Evolutionary conservation across 768 basidiomycete genomes (phyloP).

Genomic region (Agaricus sinodeliciosus): DNA sequence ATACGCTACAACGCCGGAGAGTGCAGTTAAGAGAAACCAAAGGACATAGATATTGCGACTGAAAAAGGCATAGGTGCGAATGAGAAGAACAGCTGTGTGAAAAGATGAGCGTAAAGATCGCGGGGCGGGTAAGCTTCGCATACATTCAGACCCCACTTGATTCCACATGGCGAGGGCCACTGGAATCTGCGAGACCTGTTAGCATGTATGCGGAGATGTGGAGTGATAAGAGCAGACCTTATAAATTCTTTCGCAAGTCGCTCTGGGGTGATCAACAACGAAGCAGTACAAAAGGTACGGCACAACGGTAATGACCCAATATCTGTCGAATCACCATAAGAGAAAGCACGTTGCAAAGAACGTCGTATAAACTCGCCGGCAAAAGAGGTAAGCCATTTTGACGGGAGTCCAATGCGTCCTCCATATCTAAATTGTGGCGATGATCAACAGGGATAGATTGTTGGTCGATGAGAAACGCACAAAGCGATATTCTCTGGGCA

Average conservation of each 20-base stretch:
- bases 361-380: slow-evolving; percentile 47
- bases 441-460: slow-evolving; percentile 17
- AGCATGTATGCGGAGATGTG: slow-evolving; percentile 5
- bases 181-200: slow-evolving; percentile 46
- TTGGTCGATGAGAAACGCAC: slow-evolving; percentile 32
- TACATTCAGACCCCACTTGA: slow-evolving; percentile 77
- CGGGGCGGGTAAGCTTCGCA: slow-evolving; percentile 16
- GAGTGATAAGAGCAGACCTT: slow-evolving; percentile 34
- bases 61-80: slow-evolving; percentile 83
- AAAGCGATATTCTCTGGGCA: slow-evolving; percentile 73
- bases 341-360: slow-evolving; percentile 13
- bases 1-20: slow-evolving; percentile 72
- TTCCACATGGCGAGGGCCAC: slow-evolving; percentile 85
- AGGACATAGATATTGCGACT: slow-evolving; percentile 69
- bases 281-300: slow-evolving; percentile 77
- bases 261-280: slow-evolving; percentile 57
- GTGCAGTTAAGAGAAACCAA: slow-evolving; percentile 53
- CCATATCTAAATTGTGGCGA: slow-evolving; percentile 51
- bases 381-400: slow-evolving; percentile 78
- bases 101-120: slow-evolving; percentile 11
- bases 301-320: slow-evolving; percentile 78
- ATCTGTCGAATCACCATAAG: slow-evolving; percentile 33
- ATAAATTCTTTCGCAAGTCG: slow-evolving; percentile 64
- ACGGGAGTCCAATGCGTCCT: slow-evolving; percentile 81
- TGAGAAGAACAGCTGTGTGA: slow-evolving; percentile 63